Evolutionary conservation across 768 basidiomycete species (phyloP).

Genomic region (Pholiota microspora): DNA sequence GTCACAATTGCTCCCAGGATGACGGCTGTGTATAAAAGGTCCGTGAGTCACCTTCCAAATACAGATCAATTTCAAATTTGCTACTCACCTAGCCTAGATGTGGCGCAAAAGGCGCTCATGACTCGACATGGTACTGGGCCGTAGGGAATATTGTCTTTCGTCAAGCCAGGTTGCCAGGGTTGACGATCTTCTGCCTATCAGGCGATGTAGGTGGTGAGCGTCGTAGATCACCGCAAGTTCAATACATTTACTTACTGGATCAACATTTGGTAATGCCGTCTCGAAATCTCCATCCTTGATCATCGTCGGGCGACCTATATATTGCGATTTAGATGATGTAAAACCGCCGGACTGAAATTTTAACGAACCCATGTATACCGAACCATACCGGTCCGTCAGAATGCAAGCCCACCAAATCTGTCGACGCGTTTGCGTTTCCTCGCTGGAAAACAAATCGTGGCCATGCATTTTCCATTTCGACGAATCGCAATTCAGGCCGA

Average conservation of each 20-base stretch:
- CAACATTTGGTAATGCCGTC: slow-evolving; percentile 55
- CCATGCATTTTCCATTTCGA: slow-evolving; percentile 70
- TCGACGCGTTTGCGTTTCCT: slow-evolving; percentile 69
- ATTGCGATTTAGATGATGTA: slow-evolving; percentile 5
- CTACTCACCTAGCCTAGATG: slow-evolving; percentile 55
- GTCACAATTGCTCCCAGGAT: slow-evolving; percentile 68
- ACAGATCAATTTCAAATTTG: slow-evolving; percentile 1
- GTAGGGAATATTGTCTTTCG: slow-evolving; percentile 40
- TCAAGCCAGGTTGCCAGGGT: slow-evolving; percentile 48
- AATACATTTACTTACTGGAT: slow-evolving; percentile 40
- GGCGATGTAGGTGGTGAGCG: slow-evolving; percentile 3
- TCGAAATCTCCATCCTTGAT: slow-evolving; percentile 73
- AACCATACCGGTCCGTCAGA: slow-evolving; percentile 68
- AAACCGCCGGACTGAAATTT: slow-evolving; percentile 1
- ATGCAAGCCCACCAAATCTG: slow-evolving; percentile 83
- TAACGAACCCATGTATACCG: slow-evolving; percentile 66
- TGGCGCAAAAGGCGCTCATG: slow-evolving; percentile 55
- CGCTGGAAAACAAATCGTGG: slow-evolving; percentile 54
- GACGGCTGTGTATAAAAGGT: slow-evolving; percentile 39
- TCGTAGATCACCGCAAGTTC: background rate
- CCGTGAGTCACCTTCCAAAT: background rate
- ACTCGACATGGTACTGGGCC: slow-evolving; percentile 44
- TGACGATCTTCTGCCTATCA: slow-evolving; percentile 56
- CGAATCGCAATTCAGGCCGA: slow-evolving; percentile 79
- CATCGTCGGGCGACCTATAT: slow-evolving; percentile 63